These are phyloP conservation scores for Acarospora socialis DNA, from an alignment of 2,329 filamentous ascomycete genomes.

Conservation along the genomic window DNA sequence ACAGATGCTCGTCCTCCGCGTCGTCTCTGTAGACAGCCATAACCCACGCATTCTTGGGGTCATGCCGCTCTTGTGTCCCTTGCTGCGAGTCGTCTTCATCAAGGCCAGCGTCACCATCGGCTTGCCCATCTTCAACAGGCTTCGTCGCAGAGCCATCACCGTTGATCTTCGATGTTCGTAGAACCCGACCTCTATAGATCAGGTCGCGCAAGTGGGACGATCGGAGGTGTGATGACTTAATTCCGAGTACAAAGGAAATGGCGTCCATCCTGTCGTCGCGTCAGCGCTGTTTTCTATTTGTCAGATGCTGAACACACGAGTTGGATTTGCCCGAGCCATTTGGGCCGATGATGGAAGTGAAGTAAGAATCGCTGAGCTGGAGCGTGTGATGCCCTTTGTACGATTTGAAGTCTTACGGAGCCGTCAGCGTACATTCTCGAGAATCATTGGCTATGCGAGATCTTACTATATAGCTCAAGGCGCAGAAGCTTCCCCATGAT, in stretches of 20 bases:
- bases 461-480: constrained; percentile 83
- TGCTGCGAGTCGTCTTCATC: constrained; percentile 48
- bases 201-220: constrained; percentile 88
- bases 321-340: constrained; percentile 99
- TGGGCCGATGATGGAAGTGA: constrained; percentile 96
- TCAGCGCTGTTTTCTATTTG: too few species aligned
- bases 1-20: constrained; percentile 82
- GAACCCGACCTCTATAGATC: constrained; percentile 85
- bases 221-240: constrained; percentile 95
- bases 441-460: constrained; percentile 10
- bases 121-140: constrained; percentile 41
- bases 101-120: constrained; percentile 46
- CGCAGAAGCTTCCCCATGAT: constrained; percentile 93
- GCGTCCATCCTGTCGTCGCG: constrained; percentile 92
- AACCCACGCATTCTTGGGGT: constrained; percentile 93
- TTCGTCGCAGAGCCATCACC: constrained; percentile 64
- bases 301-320: constrained; percentile 60
- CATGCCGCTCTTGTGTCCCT: constrained; percentile 50
- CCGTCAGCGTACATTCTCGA: constrained; percentile 18
- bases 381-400: constrained; percentile 95
- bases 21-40: constrained; percentile 99
- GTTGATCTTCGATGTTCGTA: constrained; percentile 85
- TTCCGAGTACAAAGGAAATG: constrained; percentile 95
- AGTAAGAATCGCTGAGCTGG: constrained; percentile 93
- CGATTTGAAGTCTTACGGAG: constrained; percentile 85